Conservation (phyloP, 129 eudicot species). For the Chrysanthemum makinoi region DNA sequence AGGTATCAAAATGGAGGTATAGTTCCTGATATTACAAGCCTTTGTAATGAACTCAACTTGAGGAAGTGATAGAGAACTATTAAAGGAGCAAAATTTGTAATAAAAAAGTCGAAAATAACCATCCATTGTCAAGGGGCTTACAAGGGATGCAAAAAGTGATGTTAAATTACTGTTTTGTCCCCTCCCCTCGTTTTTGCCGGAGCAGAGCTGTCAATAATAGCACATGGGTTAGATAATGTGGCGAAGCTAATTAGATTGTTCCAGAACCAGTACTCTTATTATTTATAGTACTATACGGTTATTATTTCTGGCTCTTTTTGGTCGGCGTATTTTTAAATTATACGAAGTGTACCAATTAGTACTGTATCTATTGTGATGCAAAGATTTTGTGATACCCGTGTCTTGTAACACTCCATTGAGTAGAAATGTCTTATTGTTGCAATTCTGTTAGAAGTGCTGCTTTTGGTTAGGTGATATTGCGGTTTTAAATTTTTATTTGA, state of each 20-base stretch:
- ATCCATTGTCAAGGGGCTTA: not conserved
- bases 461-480: slow-evolving; percentile 1
- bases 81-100: not conserved
- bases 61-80: slow-evolving; percentile 4
- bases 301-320: not conserved
- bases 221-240: not conserved
- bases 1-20: slow-evolving; percentile 53
- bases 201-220: slow-evolving; percentile 1
- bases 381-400: not conserved
- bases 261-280: not conserved
- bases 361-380: slow-evolving; percentile 4
- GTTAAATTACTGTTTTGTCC: slow-evolving; percentile 13
- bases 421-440: not conserved
- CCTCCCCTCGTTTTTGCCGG: not conserved
- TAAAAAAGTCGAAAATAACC: not conserved
- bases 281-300: not conserved
- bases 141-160: slow-evolving; percentile 4
- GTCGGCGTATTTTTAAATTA: not conserved
- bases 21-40: slow-evolving; percentile 69
- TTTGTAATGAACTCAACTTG: slow-evolving; percentile 53
- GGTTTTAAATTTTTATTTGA: slow-evolving; percentile 3
- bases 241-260: not conserved
- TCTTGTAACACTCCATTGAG: not conserved
- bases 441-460: not conserved
- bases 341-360: slow-evolving; percentile 9